A percentile compares a stretch with the other conserved stretches of the same genome.
These are phyloP conservation scores for Mycena amicta DNA, from an alignment of 768 basidiomycete species.

Conservation along the genomic window DNA sequence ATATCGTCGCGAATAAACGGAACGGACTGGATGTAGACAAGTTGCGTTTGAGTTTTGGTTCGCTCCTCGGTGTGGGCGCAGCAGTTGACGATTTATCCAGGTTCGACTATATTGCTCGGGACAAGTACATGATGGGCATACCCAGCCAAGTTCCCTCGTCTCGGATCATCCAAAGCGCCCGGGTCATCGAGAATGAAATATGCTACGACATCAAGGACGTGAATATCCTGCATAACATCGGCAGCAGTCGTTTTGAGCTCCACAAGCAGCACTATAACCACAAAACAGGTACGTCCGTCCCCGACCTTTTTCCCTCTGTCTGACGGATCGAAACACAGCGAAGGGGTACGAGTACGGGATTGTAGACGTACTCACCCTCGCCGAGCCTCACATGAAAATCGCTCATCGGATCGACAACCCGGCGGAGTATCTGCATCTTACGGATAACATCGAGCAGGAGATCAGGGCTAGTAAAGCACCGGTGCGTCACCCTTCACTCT, in stretches of 20 bases:
- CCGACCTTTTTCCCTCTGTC: neutral
- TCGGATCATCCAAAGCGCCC: conserved; percentile 72
- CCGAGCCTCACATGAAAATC: conserved; percentile 66
- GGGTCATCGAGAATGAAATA: conserved; percentile 73
- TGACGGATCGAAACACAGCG: conserved; percentile 40
- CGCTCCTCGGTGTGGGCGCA: neutral
- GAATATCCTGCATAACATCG: conserved; percentile 73
- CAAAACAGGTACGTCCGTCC: conserved; percentile 57
- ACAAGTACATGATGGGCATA: conserved; percentile 73
- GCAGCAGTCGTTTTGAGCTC: conserved; percentile 71
- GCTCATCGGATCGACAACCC: conserved; percentile 59
- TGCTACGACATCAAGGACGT: conserved; percentile 83
- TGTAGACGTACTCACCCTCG: conserved; percentile 70
- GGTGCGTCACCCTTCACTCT: conserved; percentile 36
- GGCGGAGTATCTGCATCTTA: conserved; percentile 61
- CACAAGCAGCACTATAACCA: conserved; percentile 77
- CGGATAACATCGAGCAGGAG: conserved; percentile 63
- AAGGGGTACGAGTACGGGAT: conserved; percentile 85
- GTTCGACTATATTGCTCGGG: conserved; percentile 82
- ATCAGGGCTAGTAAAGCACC: conserved; percentile 59
- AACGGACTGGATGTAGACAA: conserved; percentile 90
- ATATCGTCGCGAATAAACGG: conserved; percentile 80
- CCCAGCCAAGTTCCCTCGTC: conserved; percentile 49
- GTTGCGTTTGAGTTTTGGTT: conserved; percentile 41
- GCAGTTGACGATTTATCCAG: conserved; percentile 35